Conservation (phyloP, 495 filamentous ascomycete species). For the Aspergillus haitiensis region DNA sequence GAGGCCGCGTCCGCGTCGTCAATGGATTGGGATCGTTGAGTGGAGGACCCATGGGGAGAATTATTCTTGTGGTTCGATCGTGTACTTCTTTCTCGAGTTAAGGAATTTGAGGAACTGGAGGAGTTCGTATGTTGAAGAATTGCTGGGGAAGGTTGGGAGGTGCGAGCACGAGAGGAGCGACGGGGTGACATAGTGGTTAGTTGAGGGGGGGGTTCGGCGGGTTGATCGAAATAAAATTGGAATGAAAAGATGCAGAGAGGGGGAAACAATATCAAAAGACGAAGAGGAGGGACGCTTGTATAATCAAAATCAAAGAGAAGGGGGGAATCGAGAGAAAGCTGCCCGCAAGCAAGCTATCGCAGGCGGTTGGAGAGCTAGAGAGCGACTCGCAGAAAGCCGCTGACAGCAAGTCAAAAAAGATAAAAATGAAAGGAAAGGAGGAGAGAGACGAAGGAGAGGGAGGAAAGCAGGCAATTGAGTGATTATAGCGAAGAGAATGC, state of each 20-base stretch:
- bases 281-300: neutral
- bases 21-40: conserved; percentile 75
- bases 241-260: conserved; percentile 9
- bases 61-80: conserved; percentile 68
- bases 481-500: conserved; percentile 23
- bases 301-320: conserved; percentile 7
- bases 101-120: conserved; percentile 72
- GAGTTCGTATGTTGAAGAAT: conserved; percentile 69
- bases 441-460: conserved; percentile 28
- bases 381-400: conserved; percentile 21
- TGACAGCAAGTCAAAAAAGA: neutral
- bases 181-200: conserved; percentile 63
- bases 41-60: conserved; percentile 71
- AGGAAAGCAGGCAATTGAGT: conserved; percentile 34
- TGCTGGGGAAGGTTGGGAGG: conserved; percentile 67
- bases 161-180: conserved; percentile 88
- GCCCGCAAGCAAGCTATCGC: conserved; percentile 29
- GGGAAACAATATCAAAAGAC: neutral
- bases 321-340: conserved; percentile 16
- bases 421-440: conserved; percentile 10
- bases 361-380: conserved; percentile 30
- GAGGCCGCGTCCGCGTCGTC: conserved; percentile 62
- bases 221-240: conserved; percentile 17
- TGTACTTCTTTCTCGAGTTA: conserved; percentile 68
- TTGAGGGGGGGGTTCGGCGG: conserved; percentile 11